Conservation (phyloP, 2,329 filamentous ascomycete genomes). For the Paracoccidioides brasiliensis region DNA sequence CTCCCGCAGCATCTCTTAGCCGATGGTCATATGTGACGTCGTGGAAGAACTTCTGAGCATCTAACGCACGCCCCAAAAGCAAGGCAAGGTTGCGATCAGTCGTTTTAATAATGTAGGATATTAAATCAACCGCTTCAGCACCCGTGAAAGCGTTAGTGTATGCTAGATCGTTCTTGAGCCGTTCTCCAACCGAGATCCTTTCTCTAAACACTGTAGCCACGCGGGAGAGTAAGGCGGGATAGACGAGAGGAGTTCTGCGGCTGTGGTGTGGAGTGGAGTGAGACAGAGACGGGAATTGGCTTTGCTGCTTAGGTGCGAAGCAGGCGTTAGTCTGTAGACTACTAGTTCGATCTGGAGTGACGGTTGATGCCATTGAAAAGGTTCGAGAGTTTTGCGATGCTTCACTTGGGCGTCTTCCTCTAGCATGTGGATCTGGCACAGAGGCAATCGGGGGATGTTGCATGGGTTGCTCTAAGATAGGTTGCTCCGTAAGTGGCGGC, state of each 20-base stretch:
- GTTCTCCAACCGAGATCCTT: constrained; percentile 71
- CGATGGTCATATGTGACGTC: constrained; percentile 97
- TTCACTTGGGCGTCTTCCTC: constrained; percentile 32
- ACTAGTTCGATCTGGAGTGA: constrained; percentile 46
- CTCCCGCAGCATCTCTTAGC: constrained; percentile 79
- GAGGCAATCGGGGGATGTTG: neutral
- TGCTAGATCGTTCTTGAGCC: constrained; percentile 89
- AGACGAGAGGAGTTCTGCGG: constrained; percentile 68
- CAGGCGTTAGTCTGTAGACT: constrained; percentile 43
- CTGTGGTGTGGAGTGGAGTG: constrained; percentile 49
- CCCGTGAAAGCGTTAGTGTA: constrained; percentile 97
- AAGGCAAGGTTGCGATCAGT: constrained; percentile 90
- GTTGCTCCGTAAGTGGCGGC: constrained; percentile 36
- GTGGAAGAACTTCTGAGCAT: constrained; percentile 98
- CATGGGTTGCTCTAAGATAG: constrained; percentile 19
- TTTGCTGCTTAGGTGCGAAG: constrained; percentile 42
- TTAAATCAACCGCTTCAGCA: constrained; percentile 85
- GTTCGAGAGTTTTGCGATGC: constrained; percentile 42
- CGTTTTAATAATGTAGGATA: constrained; percentile 93
- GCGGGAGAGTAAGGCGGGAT: constrained; percentile 83
- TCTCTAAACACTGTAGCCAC: constrained; percentile 88
- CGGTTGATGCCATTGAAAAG: constrained; percentile 78
- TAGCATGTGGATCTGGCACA: constrained; percentile 13
- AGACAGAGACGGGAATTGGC: constrained; percentile 26
- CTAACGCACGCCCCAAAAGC: constrained; percentile 76